Percentiles rank a stretch among this genome's conserved stretches.
These are phyloP conservation scores for Penicillium palitans DNA, from an alignment of 2,329 filamentous ascomycete genomes.

Conservation along the genomic window DNA sequence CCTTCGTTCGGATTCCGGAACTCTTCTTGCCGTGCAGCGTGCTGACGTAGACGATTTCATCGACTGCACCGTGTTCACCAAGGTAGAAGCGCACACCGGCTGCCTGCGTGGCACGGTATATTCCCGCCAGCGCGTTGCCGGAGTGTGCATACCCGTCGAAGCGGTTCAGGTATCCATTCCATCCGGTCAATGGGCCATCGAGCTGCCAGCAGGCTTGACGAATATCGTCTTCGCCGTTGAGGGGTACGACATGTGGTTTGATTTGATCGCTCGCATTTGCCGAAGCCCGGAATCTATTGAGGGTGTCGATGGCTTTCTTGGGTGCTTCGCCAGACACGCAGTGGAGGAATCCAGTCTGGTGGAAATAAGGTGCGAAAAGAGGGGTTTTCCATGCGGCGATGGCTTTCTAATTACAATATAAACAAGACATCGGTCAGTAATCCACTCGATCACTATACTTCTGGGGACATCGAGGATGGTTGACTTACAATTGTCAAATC, in stretches of 20 bases:
- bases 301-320: constrained; percentile 49
- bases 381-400: constrained; percentile 56
- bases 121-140: constrained; percentile 51
- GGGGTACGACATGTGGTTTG: constrained; percentile 41
- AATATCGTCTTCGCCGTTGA: constrained; percentile 45
- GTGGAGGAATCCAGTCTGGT: constrained; percentile 54
- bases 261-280: constrained; percentile 37
- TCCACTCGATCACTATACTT: neutral
- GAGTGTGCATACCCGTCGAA: constrained; percentile 61
- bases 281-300: constrained; percentile 47
- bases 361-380: constrained; percentile 56
- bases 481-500: constrained; percentile 52
- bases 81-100: constrained; percentile 48
- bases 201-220: constrained; percentile 51
- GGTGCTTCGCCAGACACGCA: constrained; percentile 52
- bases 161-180: constrained; percentile 61
- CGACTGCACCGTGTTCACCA: constrained; percentile 42
- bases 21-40: constrained; percentile 20
- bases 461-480: no score
- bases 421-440: neutral
- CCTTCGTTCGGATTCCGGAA: constrained; percentile 41
- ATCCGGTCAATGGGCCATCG: constrained; percentile 51
- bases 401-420: constrained; percentile 43
- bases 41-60: constrained; percentile 42
- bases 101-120: constrained; percentile 47